Base-by-base conservation (phyloP, 2,329 filamentous ascomycete species). In the Xylaria polymorpha region DNA sequence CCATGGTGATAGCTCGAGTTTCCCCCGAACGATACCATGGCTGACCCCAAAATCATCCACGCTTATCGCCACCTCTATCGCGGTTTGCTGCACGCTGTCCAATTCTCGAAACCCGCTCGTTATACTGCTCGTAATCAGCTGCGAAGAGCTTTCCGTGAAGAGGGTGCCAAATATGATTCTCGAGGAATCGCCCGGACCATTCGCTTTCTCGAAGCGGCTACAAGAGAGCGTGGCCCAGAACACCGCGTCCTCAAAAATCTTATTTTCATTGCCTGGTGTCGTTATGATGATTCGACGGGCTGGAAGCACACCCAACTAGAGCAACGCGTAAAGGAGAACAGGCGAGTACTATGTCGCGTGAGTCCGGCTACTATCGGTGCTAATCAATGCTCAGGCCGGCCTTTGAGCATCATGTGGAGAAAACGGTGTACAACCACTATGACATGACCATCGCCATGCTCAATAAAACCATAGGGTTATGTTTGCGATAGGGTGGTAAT, bases 1-100 rank as follows among this genome's bases (percentile, higher is more conserved):
- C 41, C 29, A 63, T 55, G n/a, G n/a, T 37, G 29, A 20, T 41
- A 63, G 15, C 39, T 41, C n/a, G 35, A 59, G 25, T 41, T 14
- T 41, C 29, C 15, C 12, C 29, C 12, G 18, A 29, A 44, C 41
- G 43, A 35, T 32, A 66, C 48, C 25, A 80, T 80, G 80, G 73
- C 80, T 25, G 76, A 78, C 9, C 51, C 70, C 76, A 81, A 89
- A 37, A 76, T 93, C 61, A 76, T 90, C 46, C 85, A 86, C 73
- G 88, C 91, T 56, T 96, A 95, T 80, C 87, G 93, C 69, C 83
- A 87, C 67, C 84, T 96, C 41, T 91, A 92, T 77, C 88, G 90
- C 61, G 85, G 85, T 7, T 82, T 87, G 20, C 84, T 94, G n/a
- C 87, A 85, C 37, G 93, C 92, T 4, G 88, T 95, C 25, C 89